These are phyloP conservation scores for Bretschneidera sinensis DNA, from an alignment of 345 rosid genomes.

Conservation along the genomic window DNA sequence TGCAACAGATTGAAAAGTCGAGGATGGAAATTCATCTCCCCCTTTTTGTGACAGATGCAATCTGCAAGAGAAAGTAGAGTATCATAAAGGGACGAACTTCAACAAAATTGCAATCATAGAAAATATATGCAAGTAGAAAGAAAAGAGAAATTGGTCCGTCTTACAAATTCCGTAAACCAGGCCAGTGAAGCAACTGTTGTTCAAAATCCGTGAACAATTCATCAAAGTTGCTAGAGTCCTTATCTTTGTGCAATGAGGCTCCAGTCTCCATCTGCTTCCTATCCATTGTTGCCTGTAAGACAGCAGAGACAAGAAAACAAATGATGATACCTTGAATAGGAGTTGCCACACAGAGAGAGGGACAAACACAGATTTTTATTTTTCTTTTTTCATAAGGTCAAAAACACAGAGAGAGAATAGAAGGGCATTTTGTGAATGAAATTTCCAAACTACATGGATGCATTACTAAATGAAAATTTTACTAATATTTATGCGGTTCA, in stretches of 20 bases:
- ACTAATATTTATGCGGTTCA: no score
- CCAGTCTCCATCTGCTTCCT: slow-evolving; percentile 34
- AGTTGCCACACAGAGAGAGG: background rate
- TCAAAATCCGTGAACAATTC: slow-evolving; percentile 28
- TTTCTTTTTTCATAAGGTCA: background rate
- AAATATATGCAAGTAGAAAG: background rate
- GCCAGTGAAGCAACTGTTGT: slow-evolving; percentile 35
- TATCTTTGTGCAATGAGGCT: slow-evolving; percentile 30
- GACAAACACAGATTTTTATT: no score
- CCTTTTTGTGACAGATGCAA: slow-evolving; percentile 30
- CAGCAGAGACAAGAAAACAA: background rate
- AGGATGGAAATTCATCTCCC: slow-evolving; percentile 30
- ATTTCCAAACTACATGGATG: background rate
- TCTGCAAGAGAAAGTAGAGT: slow-evolving; percentile 27
- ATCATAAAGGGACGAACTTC: slow-evolving; percentile 4
- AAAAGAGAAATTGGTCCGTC: slow-evolving; percentile 21
- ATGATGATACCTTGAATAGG: slow-evolving; percentile 3
- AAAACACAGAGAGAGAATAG: background rate
- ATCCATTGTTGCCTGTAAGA: slow-evolving; percentile 34
- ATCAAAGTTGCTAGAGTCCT: slow-evolving; percentile 24
- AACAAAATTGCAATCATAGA: background rate
- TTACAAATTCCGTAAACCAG: slow-evolving; percentile 62
- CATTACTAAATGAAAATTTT: no score
- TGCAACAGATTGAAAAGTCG: slow-evolving; percentile 23
- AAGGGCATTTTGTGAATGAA: background rate